Evolutionary conservation across 371 early-diverging fungal species (phyloP).

Genomic region (Mucor indicus): DNA sequence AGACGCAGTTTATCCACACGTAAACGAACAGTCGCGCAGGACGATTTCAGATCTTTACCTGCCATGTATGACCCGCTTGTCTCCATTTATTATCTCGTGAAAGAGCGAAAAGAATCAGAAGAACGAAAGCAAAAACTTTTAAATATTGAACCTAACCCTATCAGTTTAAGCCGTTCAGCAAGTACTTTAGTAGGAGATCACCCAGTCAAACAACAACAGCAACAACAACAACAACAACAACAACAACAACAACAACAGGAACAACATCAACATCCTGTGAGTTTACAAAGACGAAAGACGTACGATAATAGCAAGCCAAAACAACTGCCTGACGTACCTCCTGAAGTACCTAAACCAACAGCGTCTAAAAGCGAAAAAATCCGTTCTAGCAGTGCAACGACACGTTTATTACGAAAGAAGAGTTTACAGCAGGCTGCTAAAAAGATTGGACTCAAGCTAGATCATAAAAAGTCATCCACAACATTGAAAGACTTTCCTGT

Average conservation of each 20-base stretch:
- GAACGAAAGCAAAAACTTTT: constrained; percentile 22
- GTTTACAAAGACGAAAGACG: constrained; percentile 15
- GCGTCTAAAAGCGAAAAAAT: constrained; percentile 74
- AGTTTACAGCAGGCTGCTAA: constrained; percentile 19
- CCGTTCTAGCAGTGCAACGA: constrained; percentile 63
- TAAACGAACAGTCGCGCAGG: constrained; percentile 8
- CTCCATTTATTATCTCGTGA: constrained; percentile 85
- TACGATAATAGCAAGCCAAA: constrained; percentile 18
- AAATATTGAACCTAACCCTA: constrained; percentile 1
- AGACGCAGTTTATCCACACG: constrained; percentile 13
- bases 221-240: not conserved
- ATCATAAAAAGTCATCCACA: too few relatives aligned
- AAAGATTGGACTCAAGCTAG: constrained; percentile 16
- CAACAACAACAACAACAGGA: not conserved
- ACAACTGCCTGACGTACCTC: constrained; percentile 10
- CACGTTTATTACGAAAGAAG: constrained; percentile 24
- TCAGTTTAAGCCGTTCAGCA: too few relatives aligned
- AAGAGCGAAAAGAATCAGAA: constrained; percentile 58
- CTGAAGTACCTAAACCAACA: constrained; percentile 62
- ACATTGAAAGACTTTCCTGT: not conserved
- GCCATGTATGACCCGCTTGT: constrained; percentile 67
- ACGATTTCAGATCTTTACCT: constrained; percentile 40
- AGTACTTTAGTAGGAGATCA: too few relatives aligned
- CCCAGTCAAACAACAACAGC: too few relatives aligned
- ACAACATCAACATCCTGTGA: too few relatives aligned